Base-by-base conservation (phyloP, 1,139 yeast genomes). In the Pichia sp. region DNA sequence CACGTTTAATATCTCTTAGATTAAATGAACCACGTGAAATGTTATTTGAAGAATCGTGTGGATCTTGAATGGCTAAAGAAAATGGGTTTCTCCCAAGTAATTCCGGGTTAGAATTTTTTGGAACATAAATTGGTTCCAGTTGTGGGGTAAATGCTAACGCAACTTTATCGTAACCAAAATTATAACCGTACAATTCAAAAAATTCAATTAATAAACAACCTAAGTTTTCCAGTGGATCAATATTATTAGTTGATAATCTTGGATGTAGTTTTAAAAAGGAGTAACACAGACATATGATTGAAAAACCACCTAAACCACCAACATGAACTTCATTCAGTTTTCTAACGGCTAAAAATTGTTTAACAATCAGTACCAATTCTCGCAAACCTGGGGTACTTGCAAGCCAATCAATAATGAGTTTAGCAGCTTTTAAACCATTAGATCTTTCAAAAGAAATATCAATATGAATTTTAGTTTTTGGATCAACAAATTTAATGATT, bases 281-380 rank as follows among this genome's bases (percentile, higher is more conserved):
- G 58, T 84, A 84, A 32, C 87, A 89, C 59, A 92, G 65, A 56
- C 96, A 89, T 37, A 90, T 87, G 25, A 90, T 87, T 8, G 97
- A 81, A 60, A 85, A 92, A 0, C 98, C 98, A 29, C 99, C 98
- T 22, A 94, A 69, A 0, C 98, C 98, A 47, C 99, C 99, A 24
- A 83, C 82, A 58, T 86, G 95, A n/a, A 92, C 98, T 56, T 87
- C 86, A 59, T 92, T 90, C 50, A 92, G 68, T 51, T 76, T 78
- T 55, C 97, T 71, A 3, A 89, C 80, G 35, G 90, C 72, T 46
- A 94, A 70, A 58, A 90, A 92, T 59, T 89, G 97, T 62, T 94
- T 92, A 16, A 92, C 76, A 4, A 89, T 80, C 45, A 92, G 70
- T 0, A 87, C 96, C 48, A 94, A 66, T 58, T 90, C 96, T 51